phyloP scores from a whole-genome alignment of 164 flowering plant species.

The Saururus chinensis region DNA sequence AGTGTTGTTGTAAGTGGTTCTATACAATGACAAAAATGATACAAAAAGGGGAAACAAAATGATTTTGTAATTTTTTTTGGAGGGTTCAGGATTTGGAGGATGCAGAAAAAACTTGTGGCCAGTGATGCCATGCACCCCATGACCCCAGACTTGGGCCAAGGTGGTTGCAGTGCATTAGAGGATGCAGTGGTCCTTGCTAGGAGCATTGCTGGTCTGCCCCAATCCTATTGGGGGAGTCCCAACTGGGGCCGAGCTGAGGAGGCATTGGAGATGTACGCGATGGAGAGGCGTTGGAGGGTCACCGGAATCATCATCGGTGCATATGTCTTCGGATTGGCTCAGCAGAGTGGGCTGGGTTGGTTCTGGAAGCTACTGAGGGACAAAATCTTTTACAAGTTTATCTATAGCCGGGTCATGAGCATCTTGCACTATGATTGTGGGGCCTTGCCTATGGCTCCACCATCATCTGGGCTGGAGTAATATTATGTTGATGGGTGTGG shows the following conservation, averaged over 20 bases:
- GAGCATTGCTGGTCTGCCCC: too few species aligned
- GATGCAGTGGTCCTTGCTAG: too few species aligned
- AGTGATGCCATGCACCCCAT: constrained; percentile 27
- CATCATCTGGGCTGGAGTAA: too few species aligned
- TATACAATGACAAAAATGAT: constrained; percentile 8
- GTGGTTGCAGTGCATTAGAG: too few species aligned
- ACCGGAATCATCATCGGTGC: constrained; percentile 5
- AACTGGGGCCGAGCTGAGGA: not conserved
- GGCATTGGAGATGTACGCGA: constrained; percentile 8
- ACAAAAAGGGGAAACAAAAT: constrained; percentile 20
- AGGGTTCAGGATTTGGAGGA: constrained; percentile 18
- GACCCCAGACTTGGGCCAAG: constrained; percentile 18
- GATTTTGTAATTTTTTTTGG: constrained; percentile 28
- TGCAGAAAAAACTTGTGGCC: constrained; percentile 22
- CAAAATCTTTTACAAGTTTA: not conserved
- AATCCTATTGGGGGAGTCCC: not conserved
- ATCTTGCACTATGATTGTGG: too few species aligned
- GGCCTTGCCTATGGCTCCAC: too few species aligned
- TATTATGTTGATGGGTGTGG: not conserved
- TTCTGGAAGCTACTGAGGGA: too few species aligned
- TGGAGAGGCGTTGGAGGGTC: constrained; percentile 14
- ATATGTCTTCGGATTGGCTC: constrained; percentile 14
- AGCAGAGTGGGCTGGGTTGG: constrained; percentile 9
- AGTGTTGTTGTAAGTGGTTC: constrained; percentile 8
- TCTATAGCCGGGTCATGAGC: not conserved